Evolutionary conservation across 306 rosid genomes (phyloP), one percentile per base, ranked within the genome.

Genomic region (Canavalia ensiformis): DNA sequence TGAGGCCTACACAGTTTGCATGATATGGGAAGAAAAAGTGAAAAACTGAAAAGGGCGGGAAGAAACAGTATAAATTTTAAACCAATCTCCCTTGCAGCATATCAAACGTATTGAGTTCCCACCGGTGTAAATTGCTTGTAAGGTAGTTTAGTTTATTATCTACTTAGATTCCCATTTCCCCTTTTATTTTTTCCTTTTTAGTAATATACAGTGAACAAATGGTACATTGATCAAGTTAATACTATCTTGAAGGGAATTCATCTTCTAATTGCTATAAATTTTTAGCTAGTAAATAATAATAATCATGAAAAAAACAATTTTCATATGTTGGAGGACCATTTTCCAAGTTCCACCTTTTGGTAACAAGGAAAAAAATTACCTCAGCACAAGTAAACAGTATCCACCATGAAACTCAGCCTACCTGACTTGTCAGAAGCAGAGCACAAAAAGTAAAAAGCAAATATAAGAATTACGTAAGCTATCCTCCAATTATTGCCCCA

Each of bases 401-500:
- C 11, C 31, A 64, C 47, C 42, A 3, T 35, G 29, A 34, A 63
- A 31, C 31, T 12, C 68, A 13, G 68, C 29, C 39, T n/a, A 63
- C 12, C 46, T n/a, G 33, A 39, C 56, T 45, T 68, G 33, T 42
- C 54, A 67, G 29, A 67, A 8, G 72, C 72, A 42, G 35, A 67
- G 30, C 74, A 57, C 3, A 37, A 4, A 37, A 7, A 33, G 29
- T 8, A 47, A 72, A 28, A 47, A 57, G 11, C 12, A 11, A 49
- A 39, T 49, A 71, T 18, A 58, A n/a, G 10, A 74, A 58, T 34
- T 25, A 12, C 2, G 3, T 28, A 30, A 18, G 67, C 62, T 64
- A 71, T 30, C 63, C 57, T 56, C 50, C 80, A 78, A 65, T 57
- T 62, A 63, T 67, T 72, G 78, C 11, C 76, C 68, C 72, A 42